These are phyloP conservation scores for Aspergillus nanangensis DNA, from an alignment of 495 filamentous ascomycete species.

Conservation along the genomic window DNA sequence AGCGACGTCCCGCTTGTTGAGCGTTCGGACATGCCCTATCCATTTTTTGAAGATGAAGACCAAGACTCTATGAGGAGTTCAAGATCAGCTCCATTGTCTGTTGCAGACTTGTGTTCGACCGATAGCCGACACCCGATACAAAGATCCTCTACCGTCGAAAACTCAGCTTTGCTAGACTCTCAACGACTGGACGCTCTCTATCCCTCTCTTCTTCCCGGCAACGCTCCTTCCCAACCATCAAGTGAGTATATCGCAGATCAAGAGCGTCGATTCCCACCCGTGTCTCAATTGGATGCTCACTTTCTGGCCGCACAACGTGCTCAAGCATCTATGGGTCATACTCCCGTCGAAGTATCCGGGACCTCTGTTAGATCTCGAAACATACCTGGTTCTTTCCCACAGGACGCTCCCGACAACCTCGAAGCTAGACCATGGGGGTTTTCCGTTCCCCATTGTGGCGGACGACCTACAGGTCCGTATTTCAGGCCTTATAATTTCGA, in stretches of 20 bases:
- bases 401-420: too few relatives aligned
- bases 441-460: not conserved
- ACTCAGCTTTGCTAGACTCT: slow-evolving; percentile 8
- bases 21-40: slow-evolving; percentile 5
- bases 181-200: slow-evolving; percentile 22
- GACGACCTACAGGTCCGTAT: too few relatives aligned
- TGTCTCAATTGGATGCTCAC: slow-evolving; percentile 42
- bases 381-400: slow-evolving; percentile 15
- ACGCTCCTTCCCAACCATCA: not conserved
- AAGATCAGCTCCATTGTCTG: not conserved
- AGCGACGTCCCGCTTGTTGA: slow-evolving; percentile 41
- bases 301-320: slow-evolving; percentile 23
- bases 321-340: not conserved
- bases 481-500: too few relatives aligned
- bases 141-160: not conserved
- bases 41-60: not conserved
- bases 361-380: not conserved
- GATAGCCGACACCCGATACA: not conserved
- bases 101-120: slow-evolving; percentile 3
- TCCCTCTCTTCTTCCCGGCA: slow-evolving; percentile 25
- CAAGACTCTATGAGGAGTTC: not conserved
- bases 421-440: too few relatives aligned
- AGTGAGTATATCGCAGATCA: slow-evolving; percentile 12
- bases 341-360: not conserved
- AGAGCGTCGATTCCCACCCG: slow-evolving; percentile 36